Conservation (phyloP, 139 green algal genomes). For the Diplosphaera chodatii region DNA sequence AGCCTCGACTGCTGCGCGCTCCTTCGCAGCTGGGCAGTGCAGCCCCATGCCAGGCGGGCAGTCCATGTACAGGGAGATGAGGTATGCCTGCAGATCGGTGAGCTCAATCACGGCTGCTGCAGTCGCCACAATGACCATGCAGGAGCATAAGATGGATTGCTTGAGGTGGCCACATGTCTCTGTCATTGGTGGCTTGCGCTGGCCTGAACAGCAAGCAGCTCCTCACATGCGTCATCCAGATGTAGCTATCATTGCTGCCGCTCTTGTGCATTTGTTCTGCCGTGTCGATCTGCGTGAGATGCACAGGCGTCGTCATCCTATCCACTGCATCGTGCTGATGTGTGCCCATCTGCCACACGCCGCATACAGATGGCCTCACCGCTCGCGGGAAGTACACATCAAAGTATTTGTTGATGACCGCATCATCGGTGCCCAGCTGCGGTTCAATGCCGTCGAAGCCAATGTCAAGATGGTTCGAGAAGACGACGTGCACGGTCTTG, state of each 20-base stretch:
- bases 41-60: constrained; percentile 47
- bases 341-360: too few species aligned
- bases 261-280: neutral
- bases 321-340: too few species aligned
- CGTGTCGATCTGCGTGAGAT: neutral
- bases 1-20: neutral
- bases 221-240: neutral
- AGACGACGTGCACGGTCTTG: constrained; percentile 41
- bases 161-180: too few species aligned
- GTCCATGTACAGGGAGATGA: constrained; percentile 53
- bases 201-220: neutral
- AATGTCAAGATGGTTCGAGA: constrained; percentile 44
- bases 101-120: too few species aligned
- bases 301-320: too few species aligned
- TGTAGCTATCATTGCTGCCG: neutral
- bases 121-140: too few species aligned
- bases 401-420: constrained; percentile 53
- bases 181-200: too few species aligned
- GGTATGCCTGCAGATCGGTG: constrained; percentile 31
- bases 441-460: constrained; percentile 25
- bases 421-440: constrained; percentile 25
- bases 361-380: too few species aligned
- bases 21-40: constrained; percentile 26
- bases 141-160: too few species aligned
- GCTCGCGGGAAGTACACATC: constrained; percentile 35